Evolutionary conservation across 108 stramenopile genomes (phyloP), one percentile per base, ranked within the genome.

Genomic region (Fragilariopsis cylindrus): DNA sequence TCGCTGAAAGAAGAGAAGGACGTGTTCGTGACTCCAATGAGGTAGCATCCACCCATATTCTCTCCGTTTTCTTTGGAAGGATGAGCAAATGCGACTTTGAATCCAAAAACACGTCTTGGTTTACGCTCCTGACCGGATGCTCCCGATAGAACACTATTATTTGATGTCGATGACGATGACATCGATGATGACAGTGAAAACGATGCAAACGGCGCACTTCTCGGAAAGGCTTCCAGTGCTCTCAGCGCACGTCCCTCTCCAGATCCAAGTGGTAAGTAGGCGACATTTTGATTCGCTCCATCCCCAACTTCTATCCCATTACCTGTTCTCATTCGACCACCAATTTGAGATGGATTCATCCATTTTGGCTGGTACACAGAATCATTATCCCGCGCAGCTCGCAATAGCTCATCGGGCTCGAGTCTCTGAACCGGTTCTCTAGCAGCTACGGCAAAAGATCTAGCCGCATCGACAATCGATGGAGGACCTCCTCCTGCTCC

Each of bases 21-120:
- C 7, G 69, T 39, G 2, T 76, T 82, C 11, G 85, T 83, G 9
- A 86, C 85, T n/a, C 85, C 85, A 39, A 86, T 69, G 55, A 82
- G 74, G 53, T 83, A 81, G n/a, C 80, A 64, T 3, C 85, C 85
- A 48, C 82, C 85, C 76, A 86, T 54, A 45, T 66, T 78, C 21
- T 60, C 65, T 3, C 78, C 75, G 3, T 15, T 56, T 53, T 77
- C 68, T 8, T 70, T 70, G 4, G 44, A 39, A 4, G 85, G 81
- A 70, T 74, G 82, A 19, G 73, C 63, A 71, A 86, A 86, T 13
- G 79, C 74, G 12, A 86, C 74, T 40, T 76, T 67, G 48, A 82
- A 82, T 7, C 81, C 82, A 76, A 77, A 81, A 21, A 69, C 60
- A 5, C 73, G 72, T 43, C 62, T 60, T 5, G 70, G 12, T 42